Conservation (phyloP, 78 protist species). For the Dictyostelium firmibasis region DNA sequence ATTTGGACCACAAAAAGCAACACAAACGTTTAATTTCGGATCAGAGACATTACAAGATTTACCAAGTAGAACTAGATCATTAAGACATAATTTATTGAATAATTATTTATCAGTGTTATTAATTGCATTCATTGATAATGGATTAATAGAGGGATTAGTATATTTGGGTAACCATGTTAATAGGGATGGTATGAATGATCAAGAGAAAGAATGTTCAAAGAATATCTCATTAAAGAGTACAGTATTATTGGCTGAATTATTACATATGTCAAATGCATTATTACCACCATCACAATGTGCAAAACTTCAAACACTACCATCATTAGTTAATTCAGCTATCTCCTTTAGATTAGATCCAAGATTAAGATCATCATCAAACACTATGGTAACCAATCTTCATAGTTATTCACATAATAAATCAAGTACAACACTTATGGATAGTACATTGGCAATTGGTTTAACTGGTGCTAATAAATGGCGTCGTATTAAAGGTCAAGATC, state of each 20-base stretch:
- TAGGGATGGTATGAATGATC: slow-evolving; percentile 16
- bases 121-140: slow-evolving; percentile 69
- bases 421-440: background rate
- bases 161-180: slow-evolving; percentile 53
- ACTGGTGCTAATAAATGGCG: slow-evolving; percentile 78
- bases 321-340: slow-evolving; percentile 61
- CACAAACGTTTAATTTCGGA: slow-evolving; percentile 40
- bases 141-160: slow-evolving; percentile 71
- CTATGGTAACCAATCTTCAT: slow-evolving; percentile 72
- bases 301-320: slow-evolving; percentile 67
- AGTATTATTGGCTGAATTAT: slow-evolving; percentile 46
- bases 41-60: slow-evolving; percentile 54
- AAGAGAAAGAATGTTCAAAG: slow-evolving; percentile 13
- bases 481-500: slow-evolving; percentile 55
- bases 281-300: slow-evolving; percentile 79
- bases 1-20: slow-evolving; percentile 36
- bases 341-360: slow-evolving; percentile 73
- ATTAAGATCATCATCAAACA: slow-evolving; percentile 50
- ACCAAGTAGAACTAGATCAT: slow-evolving; percentile 27
- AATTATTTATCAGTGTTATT: slow-evolving; percentile 61
- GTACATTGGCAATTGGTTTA: slow-evolving; percentile 20
- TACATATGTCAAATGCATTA: slow-evolving; percentile 53
- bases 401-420: slow-evolving; percentile 55
- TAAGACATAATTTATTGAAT: slow-evolving; percentile 71
- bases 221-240: slow-evolving; percentile 48